These are phyloP conservation scores for Pyrus betulifolia DNA, from an alignment of 306 rosid species.

Conservation along the genomic window DNA sequence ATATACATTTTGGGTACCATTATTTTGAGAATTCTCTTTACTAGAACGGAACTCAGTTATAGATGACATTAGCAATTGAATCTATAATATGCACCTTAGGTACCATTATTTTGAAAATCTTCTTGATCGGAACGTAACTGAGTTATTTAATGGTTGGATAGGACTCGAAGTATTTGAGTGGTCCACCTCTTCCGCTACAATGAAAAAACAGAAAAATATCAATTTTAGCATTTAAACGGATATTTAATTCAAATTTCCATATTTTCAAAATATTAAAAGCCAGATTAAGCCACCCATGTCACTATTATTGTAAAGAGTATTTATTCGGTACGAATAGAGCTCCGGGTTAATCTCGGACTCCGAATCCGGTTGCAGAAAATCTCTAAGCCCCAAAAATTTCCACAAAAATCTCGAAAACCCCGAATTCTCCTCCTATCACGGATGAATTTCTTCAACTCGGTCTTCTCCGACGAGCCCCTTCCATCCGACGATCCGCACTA, in stretches of 20 bases:
- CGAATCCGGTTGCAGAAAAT: neutral
- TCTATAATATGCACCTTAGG: too few species aligned
- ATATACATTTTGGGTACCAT: too few species aligned
- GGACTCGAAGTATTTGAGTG: too few species aligned
- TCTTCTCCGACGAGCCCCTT: conserved; percentile 49
- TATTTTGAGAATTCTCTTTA: too few species aligned
- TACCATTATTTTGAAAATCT: too few species aligned
- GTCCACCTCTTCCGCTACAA: too few species aligned
- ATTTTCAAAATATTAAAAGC: neutral
- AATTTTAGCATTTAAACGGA: neutral
- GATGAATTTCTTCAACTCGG: conserved; percentile 47
- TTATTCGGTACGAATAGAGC: neutral
- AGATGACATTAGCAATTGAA: too few species aligned
- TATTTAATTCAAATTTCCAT: neutral
- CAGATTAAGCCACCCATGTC: neutral
- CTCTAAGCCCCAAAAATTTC: neutral
- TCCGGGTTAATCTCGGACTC: neutral
- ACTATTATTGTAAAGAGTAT: neutral
- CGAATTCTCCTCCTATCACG: neutral
- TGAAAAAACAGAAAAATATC: too few species aligned
- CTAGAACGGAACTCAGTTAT: too few species aligned
- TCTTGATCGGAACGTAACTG: too few species aligned
- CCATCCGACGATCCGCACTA: neutral
- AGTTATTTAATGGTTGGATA: too few species aligned
- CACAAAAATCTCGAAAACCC: neutral